These are phyloP conservation scores for Rhodotorula taiwanensis DNA, from an alignment of 768 basidiomycete species.

Conservation along the genomic window DNA sequence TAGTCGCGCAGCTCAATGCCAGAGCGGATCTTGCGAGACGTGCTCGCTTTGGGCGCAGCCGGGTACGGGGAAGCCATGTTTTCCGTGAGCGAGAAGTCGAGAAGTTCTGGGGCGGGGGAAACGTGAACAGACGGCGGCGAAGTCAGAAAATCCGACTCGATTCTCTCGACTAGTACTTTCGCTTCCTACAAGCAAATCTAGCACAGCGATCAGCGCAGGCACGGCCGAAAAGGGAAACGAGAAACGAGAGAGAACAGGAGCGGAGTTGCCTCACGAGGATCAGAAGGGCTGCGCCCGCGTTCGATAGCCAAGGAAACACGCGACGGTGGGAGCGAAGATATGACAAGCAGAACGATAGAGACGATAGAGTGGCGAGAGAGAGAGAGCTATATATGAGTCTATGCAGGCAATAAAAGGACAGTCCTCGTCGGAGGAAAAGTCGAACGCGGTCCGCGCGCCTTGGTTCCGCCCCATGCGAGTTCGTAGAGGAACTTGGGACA, in stretches of 20 bases:
- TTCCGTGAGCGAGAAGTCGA: not conserved
- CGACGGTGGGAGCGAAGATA: not conserved
- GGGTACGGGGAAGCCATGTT: slow-evolving; percentile 36
- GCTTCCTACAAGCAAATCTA: not conserved
- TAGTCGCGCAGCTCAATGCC: slow-evolving; percentile 29
- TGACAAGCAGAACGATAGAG: not conserved
- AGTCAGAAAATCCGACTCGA: not conserved
- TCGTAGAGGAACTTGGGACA: too few relatives aligned
- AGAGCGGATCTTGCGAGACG: slow-evolving; percentile 19
- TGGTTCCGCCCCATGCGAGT: too few relatives aligned
- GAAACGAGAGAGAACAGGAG: too few relatives aligned
- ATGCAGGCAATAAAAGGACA: not conserved
- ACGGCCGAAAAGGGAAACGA: not conserved
- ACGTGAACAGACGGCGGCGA: not conserved
- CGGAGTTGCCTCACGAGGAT: not conserved
- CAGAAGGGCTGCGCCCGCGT: not conserved
- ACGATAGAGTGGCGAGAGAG: not conserved
- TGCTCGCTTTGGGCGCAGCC: not conserved
- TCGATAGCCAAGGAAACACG: not conserved
- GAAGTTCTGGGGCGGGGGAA: too few relatives aligned
- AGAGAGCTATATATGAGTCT: not conserved
- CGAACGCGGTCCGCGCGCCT: too few relatives aligned
- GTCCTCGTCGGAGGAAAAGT: not conserved
- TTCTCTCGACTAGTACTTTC: too few relatives aligned
- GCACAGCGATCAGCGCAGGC: not conserved